Evolutionary conservation across 768 basidiomycete genomes (phyloP), one percentile per base, ranked within the genome.

Genomic region (Agrocybe pediades): DNA sequence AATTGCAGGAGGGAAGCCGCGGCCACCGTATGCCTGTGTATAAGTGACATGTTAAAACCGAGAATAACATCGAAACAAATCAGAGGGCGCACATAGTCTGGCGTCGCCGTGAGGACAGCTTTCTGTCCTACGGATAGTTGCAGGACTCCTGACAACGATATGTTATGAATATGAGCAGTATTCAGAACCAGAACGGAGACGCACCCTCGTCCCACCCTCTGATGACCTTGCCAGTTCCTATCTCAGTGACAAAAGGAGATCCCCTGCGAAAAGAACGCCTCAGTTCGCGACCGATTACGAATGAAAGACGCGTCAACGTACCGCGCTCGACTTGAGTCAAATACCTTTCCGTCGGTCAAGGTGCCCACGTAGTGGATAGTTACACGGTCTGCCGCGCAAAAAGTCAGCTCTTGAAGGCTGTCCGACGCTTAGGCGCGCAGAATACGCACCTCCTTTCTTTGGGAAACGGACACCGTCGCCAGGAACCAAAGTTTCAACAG

Each of bases 121-220:
- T 88, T 93, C 69, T 88, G 64, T 58, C 90, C 90, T 23, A 90
- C 29, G 13, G 90, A 90, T 56, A 95, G 73, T 72, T 91, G 76
- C 6, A 80, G 83, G n/a, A 95, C 90, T 46, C 86, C 91, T 92
- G 62, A 49, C 63, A 56, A 55, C 16, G 9, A 56, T 11, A 16
- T 27, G 19, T 2, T 21, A 4, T 27, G 20, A 19, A 9, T n/a
- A 27, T 27, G 21, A 15, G n/a, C 25, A 13, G 7, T 46, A 56
- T 42, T 17, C 9, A n/a, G 36, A 30, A 23, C 29, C 9, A 13
- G 21, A n/a, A 42, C 21, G 13, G 43, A 40, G 24, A 47, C 78
- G 60, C 59, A 87, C 93, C 92, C 68, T 93, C 90, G 63, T 94
- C 92, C 93, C 92, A 95, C 24, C 92, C 90, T 64, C 78, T 87